A percentile compares a stretch with the other conserved stretches of the same genome.
phyloP scores from a whole-genome alignment of 106 monocot genomes.

The Dioscorea dumetorum region DNA sequence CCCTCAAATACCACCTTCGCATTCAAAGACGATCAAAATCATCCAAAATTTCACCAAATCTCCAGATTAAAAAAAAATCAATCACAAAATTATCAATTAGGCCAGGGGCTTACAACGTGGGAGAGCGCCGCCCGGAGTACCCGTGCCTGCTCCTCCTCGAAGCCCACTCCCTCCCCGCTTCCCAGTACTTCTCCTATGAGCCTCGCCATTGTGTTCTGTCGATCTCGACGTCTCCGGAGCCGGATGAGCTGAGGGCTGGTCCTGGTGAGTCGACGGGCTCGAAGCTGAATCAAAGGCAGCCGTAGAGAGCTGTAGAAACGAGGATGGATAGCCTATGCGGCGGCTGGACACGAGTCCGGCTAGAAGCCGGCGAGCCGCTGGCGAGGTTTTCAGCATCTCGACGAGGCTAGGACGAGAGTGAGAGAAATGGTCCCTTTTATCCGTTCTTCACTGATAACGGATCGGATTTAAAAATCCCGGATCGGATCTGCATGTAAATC shows the following conservation, averaged over 20 bases:
- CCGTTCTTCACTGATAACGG: too few relatives aligned
- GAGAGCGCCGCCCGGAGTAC: conserved; percentile 66
- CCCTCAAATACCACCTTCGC: too few relatives aligned
- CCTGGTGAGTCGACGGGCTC: background rate
- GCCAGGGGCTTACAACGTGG: conserved; percentile 41
- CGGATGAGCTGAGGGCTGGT: conserved; percentile 4
- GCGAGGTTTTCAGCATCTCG: conserved; percentile 12
- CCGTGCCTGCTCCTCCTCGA: conserved; percentile 58
- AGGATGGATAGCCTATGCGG: conserved; percentile 10
- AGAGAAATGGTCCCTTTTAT: too few relatives aligned
- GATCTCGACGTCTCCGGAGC: background rate
- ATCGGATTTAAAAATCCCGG: too few relatives aligned
- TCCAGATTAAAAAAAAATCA: background rate
- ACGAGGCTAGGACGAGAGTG: background rate
- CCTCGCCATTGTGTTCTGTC: background rate
- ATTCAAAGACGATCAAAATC: too few relatives aligned
- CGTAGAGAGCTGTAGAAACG: conserved; percentile 13
- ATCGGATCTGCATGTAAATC: too few relatives aligned
- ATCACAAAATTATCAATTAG: background rate
- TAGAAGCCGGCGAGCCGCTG: conserved; percentile 15
- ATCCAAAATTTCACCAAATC: too few relatives aligned
- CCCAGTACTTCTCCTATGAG: background rate
- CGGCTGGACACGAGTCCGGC: conserved; percentile 5
- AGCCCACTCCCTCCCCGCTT: conserved; percentile 7
- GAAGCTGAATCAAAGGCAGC: conserved; percentile 5